Conservation (phyloP, 306 rosid species). For the Vachellia collinsii region DNA sequence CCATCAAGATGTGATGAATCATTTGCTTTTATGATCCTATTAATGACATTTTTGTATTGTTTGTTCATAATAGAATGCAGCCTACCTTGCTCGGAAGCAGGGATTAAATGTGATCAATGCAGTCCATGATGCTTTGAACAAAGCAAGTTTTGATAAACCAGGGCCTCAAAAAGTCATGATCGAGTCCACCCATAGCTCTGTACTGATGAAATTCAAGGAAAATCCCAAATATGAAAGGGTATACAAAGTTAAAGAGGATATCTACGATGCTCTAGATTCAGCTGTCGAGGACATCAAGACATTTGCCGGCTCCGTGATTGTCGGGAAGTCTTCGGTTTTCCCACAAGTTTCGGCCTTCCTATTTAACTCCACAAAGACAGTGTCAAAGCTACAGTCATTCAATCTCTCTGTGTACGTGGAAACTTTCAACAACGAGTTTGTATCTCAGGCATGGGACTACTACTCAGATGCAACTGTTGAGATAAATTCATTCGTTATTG, state of each 20-base stretch:
- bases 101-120: slow-evolving; percentile 51
- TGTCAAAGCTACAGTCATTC: slow-evolving; percentile 45
- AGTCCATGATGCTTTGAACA: slow-evolving; percentile 55
- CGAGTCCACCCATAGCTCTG: slow-evolving; percentile 74
- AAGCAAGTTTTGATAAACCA: slow-evolving; percentile 62
- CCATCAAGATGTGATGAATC: not conserved
- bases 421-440: slow-evolving; percentile 85
- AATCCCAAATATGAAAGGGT: slow-evolving; percentile 63
- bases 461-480: slow-evolving; percentile 83
- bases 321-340: slow-evolving; percentile 61
- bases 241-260: slow-evolving; percentile 58
- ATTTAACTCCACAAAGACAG: slow-evolving; percentile 45
- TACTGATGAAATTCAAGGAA: slow-evolving; percentile 58
- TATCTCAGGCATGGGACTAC: slow-evolving; percentile 95
- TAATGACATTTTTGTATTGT: slow-evolving; percentile 16
- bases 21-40: not conserved
- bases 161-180: slow-evolving; percentile 59
- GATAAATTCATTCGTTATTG: slow-evolving; percentile 66
- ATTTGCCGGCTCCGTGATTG: slow-evolving; percentile 77
- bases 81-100: slow-evolving; percentile 61
- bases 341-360: slow-evolving; percentile 49
- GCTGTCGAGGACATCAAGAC: slow-evolving; percentile 62
- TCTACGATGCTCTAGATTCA: slow-evolving; percentile 43
- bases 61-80: slow-evolving; percentile 65
- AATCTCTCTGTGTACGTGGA: slow-evolving; percentile 73